Conservation (phyloP, 257 asterid species). For the Fraxinus quadrangulata region DNA sequence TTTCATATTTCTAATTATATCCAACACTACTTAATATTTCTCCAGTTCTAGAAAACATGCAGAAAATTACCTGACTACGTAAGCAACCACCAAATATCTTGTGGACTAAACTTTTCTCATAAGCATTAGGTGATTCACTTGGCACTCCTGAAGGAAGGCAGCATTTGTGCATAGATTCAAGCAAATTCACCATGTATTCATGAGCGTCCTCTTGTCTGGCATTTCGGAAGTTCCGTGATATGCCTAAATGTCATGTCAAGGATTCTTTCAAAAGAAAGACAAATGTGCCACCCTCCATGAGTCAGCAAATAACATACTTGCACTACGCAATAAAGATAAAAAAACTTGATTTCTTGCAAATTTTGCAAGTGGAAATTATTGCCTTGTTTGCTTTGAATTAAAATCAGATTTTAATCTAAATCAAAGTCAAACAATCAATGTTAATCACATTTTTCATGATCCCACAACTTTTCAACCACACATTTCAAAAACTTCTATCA, state of each 20-base stretch:
- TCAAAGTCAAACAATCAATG: no score
- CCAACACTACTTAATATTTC: slow-evolving; percentile 4
- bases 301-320: background rate
- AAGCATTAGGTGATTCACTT: slow-evolving; percentile 88
- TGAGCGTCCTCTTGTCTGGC: slow-evolving; percentile 98
- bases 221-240: slow-evolving; percentile 87
- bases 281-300: background rate
- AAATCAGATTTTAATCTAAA: no score
- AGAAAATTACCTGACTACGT: slow-evolving; percentile 75
- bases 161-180: slow-evolving; percentile 97
- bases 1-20: background rate
- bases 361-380: background rate
- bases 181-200: slow-evolving; percentile 93
- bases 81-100: slow-evolving; percentile 94
- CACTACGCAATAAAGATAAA: background rate
- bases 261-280: slow-evolving; percentile 27
- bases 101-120: slow-evolving; percentile 95
- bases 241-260: slow-evolving; percentile 63
- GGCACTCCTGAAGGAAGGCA: slow-evolving; percentile 97
- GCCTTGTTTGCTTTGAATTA: no score
- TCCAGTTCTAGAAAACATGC: slow-evolving; percentile 8
- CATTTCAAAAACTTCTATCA: no score
- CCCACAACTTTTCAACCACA: no score
- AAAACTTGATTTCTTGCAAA: background rate
- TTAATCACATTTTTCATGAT: no score